Evolutionary conservation across 2,329 filamentous ascomycete species (phyloP).

Genomic region (Arthrocladium fulminans): DNA sequence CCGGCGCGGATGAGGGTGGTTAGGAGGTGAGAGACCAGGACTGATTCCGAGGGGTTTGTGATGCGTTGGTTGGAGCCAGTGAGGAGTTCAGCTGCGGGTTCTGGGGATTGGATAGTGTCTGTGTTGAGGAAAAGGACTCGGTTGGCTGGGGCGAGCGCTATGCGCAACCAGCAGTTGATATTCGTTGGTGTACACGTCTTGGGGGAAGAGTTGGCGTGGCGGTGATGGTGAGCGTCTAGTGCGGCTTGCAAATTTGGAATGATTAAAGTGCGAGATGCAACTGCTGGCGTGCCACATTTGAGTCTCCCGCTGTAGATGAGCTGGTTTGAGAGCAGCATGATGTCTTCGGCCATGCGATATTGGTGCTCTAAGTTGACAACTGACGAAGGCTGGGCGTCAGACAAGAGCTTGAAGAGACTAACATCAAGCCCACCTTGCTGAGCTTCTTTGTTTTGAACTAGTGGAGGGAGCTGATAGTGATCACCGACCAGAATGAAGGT

Average conservation of each 20-base stretch:
- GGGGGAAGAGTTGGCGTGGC: slow-evolving; percentile 27
- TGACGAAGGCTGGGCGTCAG: slow-evolving; percentile 74
- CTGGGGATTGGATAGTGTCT: slow-evolving; percentile 61
- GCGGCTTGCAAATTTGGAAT: slow-evolving; percentile 55
- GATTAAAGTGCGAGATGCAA: slow-evolving; percentile 60
- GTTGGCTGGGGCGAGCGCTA: slow-evolving; percentile 58
- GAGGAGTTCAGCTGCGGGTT: slow-evolving; percentile 45
- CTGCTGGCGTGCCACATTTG: slow-evolving; percentile 73
- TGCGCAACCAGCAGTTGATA: slow-evolving; percentile 64
- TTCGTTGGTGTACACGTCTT: slow-evolving; percentile 25
- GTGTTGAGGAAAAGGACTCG: slow-evolving; percentile 88
- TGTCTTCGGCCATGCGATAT: slow-evolving; percentile 96
- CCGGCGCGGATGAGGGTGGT: slow-evolving; percentile 67
- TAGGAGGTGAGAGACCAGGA: slow-evolving; percentile 69
- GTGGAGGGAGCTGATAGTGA: slow-evolving; percentile 87
- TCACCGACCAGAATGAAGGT: slow-evolving; percentile 95
- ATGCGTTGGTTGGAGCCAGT: slow-evolving; percentile 65
- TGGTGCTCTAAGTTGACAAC: slow-evolving; percentile 91
- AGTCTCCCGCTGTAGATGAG: slow-evolving; percentile 87
- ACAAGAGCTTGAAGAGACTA: slow-evolving; percentile 87
- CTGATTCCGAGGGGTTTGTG: slow-evolving; percentile 76
- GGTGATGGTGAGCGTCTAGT: slow-evolving; percentile 53
- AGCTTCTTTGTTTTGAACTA: slow-evolving; percentile 87
- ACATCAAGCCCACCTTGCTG: slow-evolving; percentile 79
- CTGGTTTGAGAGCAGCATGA: slow-evolving; percentile 87